phyloP scores from a whole-genome alignment of 2,329 filamentous ascomycete species.

The Aspergillus sp. region DNA sequence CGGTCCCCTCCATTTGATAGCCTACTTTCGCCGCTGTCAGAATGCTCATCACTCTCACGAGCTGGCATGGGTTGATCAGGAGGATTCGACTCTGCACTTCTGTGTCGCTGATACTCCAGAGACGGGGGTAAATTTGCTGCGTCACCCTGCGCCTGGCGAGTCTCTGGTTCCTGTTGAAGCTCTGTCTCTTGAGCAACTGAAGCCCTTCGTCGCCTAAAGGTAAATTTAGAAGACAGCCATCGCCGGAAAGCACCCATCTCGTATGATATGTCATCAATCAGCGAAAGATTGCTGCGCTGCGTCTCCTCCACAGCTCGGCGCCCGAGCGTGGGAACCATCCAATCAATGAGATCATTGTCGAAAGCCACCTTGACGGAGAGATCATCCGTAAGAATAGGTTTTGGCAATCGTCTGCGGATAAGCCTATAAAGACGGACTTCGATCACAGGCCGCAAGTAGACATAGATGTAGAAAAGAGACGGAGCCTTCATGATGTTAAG shows the following conservation, averaged over 20 bases:
- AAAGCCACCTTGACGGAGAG: conserved; percentile 43
- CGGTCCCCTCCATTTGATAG: conserved; percentile 36
- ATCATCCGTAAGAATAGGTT: conserved; percentile 41
- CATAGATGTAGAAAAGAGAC: conserved; percentile 35
- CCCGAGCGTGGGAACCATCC: conserved; percentile 42
- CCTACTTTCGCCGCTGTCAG: conserved; percentile 20
- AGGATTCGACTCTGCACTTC: conserved; percentile 14
- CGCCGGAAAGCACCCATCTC: conserved; percentile 32
- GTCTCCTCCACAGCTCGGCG: conserved; percentile 42
- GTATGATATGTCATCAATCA: conserved; percentile 38
- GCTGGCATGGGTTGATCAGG: conserved; percentile 14
- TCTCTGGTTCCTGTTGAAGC: conserved; percentile 20
- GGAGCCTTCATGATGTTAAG: conserved; percentile 35
- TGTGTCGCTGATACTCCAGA: conserved; percentile 13
- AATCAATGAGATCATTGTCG: conserved; percentile 46
- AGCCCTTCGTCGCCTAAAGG: conserved; percentile 21
- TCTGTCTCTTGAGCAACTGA: conserved; percentile 14
- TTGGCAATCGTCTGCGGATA: conserved; percentile 42
- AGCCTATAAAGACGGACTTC: conserved; percentile 43
- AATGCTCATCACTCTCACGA: conserved; percentile 16
- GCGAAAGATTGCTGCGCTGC: conserved; percentile 35
- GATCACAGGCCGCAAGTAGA: conserved; percentile 37
- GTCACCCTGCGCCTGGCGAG: conserved; percentile 30
- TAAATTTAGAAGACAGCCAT: conserved; percentile 35
- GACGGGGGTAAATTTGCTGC: conserved; percentile 12